These are phyloP conservation scores for Crepidotus variabilis DNA, from an alignment of 768 basidiomycete genomes.

Conservation along the genomic window DNA sequence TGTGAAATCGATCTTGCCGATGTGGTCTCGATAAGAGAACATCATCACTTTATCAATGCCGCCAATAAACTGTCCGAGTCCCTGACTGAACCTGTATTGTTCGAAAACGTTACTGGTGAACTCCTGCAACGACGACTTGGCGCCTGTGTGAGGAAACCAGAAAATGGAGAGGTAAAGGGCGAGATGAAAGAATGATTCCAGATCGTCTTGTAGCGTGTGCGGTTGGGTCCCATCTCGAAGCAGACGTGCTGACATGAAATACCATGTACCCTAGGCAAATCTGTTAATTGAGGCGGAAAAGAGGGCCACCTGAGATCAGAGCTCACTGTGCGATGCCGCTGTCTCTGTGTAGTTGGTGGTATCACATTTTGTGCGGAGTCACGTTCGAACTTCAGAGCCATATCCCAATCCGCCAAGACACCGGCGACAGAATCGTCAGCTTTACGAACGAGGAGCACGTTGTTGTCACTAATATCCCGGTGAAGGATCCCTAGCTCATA, in stretches of 20 bases:
- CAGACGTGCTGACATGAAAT: neutral
- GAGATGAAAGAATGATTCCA: conserved; percentile 1
- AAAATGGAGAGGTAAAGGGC: neutral
- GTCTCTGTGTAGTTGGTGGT: neutral
- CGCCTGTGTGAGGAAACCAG: neutral
- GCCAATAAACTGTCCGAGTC: neutral
- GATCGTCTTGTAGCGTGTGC: neutral
- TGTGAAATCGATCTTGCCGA: neutral
- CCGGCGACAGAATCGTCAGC: neutral
- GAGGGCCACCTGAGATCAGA: neutral
- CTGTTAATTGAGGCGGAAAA: neutral
- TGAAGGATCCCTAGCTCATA: conserved; percentile 3
- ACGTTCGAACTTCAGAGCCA: conserved; percentile 1
- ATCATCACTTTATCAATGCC: neutral
- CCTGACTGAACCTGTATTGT: neutral
- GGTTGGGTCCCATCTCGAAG: neutral
- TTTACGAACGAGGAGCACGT: neutral
- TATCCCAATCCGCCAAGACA: conserved; percentile 1
- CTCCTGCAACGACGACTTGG: neutral
- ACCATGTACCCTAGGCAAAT: neutral
- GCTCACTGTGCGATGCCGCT: neutral
- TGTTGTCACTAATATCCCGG: neutral
- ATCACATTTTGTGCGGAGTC: neutral
- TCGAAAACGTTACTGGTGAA: neutral
- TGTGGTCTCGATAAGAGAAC: neutral